A percentile compares a stretch with the other conserved stretches of the same genome.
Conservation (phyloP, 805 yeast genomes). For the Hyphopichia homilentoma region DNA sequence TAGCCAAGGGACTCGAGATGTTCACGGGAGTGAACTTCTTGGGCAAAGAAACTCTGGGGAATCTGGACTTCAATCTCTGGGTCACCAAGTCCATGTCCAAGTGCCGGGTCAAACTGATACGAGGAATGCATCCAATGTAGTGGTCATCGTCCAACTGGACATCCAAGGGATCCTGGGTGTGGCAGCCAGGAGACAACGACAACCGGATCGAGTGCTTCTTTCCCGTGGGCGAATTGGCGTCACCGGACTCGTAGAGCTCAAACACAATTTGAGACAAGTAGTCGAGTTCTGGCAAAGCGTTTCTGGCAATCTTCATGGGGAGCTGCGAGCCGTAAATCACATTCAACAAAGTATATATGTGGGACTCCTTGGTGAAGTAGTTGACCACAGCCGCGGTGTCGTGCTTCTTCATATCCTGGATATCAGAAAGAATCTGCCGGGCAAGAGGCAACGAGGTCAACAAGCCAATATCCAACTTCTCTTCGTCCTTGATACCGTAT, state of each 20-base stretch:
- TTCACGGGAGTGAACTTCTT: constrained; percentile 88
- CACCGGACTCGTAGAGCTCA: constrained; percentile 84
- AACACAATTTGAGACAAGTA: constrained; percentile 91
- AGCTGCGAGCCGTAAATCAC: constrained; percentile 87
- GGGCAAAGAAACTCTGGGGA: constrained; percentile 84
- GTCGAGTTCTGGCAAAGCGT: constrained; percentile 94
- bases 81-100: constrained; percentile 86
- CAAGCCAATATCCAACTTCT: constrained; percentile 92
- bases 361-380: constrained; percentile 95
- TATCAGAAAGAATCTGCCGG: constrained; percentile 76
- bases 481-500: constrained; percentile 93
- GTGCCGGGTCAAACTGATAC: constrained; percentile 86
- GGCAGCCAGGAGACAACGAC: constrained; percentile 96
- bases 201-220: constrained; percentile 87
- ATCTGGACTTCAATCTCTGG: constrained; percentile 75
- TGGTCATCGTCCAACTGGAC: constrained; percentile 95
- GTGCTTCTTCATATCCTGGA: constrained; percentile 71
- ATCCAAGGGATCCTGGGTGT: constrained; percentile 95
- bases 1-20: constrained; percentile 63
- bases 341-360: constrained; percentile 88
- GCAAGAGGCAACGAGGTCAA: constrained; percentile 92
- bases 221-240: constrained; percentile 53
- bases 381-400: constrained; percentile 82
- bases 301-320: constrained; percentile 93
- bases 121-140: constrained; percentile 93